Evolutionary conservation across 2,329 filamentous ascomycete species (phyloP).

Genomic region (Hypoxylon sp.): DNA sequence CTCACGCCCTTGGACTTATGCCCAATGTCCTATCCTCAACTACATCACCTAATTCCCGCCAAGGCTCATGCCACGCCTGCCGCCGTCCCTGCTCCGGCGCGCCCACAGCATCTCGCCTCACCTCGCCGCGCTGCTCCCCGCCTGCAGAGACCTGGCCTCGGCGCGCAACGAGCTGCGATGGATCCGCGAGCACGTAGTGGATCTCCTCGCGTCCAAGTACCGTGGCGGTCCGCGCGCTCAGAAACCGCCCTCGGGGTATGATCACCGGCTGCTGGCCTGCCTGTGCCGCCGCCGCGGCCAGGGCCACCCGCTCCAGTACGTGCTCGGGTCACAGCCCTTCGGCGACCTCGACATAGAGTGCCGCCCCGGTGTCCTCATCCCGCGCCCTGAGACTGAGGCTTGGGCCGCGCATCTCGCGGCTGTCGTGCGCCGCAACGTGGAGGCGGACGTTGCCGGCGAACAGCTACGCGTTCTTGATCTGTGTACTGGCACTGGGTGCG

Average conservation of each 20-base stretch:
- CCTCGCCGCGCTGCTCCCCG: conserved; percentile 67
- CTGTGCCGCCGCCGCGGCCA: conserved; percentile 60
- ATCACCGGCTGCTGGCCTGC: conserved; percentile 45
- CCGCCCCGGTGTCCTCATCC: conserved; percentile 81
- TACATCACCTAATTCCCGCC: neutral
- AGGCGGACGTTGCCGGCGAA: conserved; percentile 11
- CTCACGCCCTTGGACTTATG: too few relatives aligned
- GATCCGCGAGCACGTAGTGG: conserved; percentile 66
- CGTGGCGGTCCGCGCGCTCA: too few relatives aligned
- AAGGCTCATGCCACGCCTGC: conserved; percentile 66
- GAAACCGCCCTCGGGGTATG: too few relatives aligned
- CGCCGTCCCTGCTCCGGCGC: conserved; percentile 62
- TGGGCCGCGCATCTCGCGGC: conserved; percentile 65
- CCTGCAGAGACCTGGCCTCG: conserved; percentile 68
- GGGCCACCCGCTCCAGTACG: conserved; percentile 86
- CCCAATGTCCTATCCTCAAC: neutral
- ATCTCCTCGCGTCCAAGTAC: too few relatives aligned
- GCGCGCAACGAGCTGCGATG: conserved; percentile 76
- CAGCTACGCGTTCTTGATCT: conserved; percentile 78
- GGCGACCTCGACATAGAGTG: conserved; percentile 82
- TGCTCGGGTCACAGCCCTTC: conserved; percentile 89
- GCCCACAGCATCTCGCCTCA: conserved; percentile 63
- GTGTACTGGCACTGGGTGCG: conserved; percentile 92
- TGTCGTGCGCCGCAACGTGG: conserved; percentile 13
- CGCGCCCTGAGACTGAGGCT: conserved; percentile 78